Evolutionary conservation across 2,329 filamentous ascomycete species (phyloP), one percentile per base, ranked within the genome.

Genomic region (Clarireedia paspali): DNA sequence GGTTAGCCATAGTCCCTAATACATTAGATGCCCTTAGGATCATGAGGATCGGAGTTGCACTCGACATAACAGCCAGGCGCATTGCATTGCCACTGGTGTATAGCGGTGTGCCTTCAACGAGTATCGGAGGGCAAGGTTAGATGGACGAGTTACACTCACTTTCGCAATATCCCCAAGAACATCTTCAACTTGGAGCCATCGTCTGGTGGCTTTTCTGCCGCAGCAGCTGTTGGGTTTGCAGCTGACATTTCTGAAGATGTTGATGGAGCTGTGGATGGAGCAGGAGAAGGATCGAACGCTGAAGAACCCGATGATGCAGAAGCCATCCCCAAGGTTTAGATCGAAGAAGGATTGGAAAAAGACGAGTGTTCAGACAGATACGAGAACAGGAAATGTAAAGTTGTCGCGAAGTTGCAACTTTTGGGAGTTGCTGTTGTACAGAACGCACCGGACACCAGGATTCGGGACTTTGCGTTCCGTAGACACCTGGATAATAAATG

Each of bases 151-250:
- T 10, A 6, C 15, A 72, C 84, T 75, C 79, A 95, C 90, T 88
- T 95, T 73, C 87, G 86, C 68, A 97, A 74, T 64, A 96, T 95
- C 53, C 85, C 83, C 59, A 96, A 72, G 68, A 97, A 95, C 1
- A 89, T 95, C 73, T 84, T 88, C 67, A 97, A 77, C 78, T 96
- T 96, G 63, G 88, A 92, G 63, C 83, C 84, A 57, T 97, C 91
- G 74, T 89, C 91, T 62, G 79, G 77, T 15, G 75, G 71, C 71
- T 84, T 83, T 67, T 84, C 81, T 34, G 70, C 51, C 36, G 64
- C 65, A 4, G 66, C 57, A 27, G 58, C 51, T 24, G 57, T 44
- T 7, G 50, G 53, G 15, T 56, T 26, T 26, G 57, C 57, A 40
- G 63, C 63, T 2, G 62, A 60, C 20, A 34, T 34, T 34, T 66